A percentile compares a stretch with the other conserved stretches of the same genome.
Evolutionary conservation across 805 yeast genomes (phyloP).

Genomic region (Maudiozyma barnettii): DNA sequence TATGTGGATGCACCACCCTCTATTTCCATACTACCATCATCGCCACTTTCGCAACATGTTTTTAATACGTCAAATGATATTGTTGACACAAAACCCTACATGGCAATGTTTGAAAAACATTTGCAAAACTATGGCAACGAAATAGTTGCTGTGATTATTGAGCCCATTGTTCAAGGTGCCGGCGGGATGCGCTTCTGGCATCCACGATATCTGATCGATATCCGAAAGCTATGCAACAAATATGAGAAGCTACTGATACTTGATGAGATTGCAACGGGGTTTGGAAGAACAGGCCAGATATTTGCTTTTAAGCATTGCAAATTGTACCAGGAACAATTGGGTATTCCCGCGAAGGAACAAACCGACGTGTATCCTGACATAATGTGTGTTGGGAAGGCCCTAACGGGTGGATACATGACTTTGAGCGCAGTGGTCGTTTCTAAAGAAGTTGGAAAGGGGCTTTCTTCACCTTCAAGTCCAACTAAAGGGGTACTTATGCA

Average conservation of each 20-base stretch:
- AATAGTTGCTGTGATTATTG: conserved; percentile 31
- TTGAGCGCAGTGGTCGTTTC: conserved; percentile 19
- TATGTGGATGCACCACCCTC: conserved; percentile 23
- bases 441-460: conserved; percentile 10
- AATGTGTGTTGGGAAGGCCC: conserved; percentile 20
- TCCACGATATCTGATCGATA: conserved; percentile 26
- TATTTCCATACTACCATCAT: conserved; percentile 1
- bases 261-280: conserved; percentile 33
- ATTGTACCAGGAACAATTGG: conserved; percentile 8
- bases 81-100: conserved; percentile 11
- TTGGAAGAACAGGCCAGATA: conserved; percentile 30
- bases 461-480: conserved; percentile 11
- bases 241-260: conserved; percentile 22
- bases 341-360: conserved; percentile 6
- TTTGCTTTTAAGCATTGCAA: conserved; percentile 30
- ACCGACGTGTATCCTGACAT: conserved; percentile 21
- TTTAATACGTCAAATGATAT: neutral
- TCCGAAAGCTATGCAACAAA: conserved; percentile 27
- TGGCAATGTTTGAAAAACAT: conserved; percentile 21
- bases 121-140: conserved; percentile 24
- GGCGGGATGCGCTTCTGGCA: conserved; percentile 32
- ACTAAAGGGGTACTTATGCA: conserved; percentile 23
- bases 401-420: conserved; percentile 24
- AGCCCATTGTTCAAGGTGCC: conserved; percentile 34
- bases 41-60: neutral